phyloP scores from a whole-genome alignment of 1,284 basidiomycete species.

The Xerocomus amazonicus region DNA sequence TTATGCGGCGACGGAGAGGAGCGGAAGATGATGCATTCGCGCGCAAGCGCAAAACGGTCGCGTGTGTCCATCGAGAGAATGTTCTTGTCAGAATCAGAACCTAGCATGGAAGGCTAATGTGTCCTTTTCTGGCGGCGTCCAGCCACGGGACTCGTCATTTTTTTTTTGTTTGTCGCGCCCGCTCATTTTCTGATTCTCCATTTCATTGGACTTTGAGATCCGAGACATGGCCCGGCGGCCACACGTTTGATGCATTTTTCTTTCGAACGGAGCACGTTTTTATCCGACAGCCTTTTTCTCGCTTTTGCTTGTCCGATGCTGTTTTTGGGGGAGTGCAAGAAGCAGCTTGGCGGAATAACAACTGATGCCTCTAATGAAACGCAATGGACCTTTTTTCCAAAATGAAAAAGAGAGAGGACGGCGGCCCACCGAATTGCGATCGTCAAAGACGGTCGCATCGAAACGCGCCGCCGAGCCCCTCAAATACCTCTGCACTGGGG shows the following conservation, averaged over 20 bases:
- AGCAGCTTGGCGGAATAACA: neutral
- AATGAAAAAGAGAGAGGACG: no score
- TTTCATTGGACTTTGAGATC: neutral
- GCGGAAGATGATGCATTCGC: neutral
- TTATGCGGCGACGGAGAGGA: conserved; percentile 13
- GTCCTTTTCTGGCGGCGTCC: conserved; percentile 2
- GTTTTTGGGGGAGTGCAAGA: neutral
- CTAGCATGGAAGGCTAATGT: neutral
- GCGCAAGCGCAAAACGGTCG: neutral
- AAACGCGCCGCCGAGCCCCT: no score
- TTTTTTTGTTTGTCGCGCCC: neutral
- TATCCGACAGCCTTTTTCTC: neutral
- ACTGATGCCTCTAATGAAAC: neutral
- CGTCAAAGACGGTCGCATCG: no score
- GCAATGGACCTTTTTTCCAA: neutral
- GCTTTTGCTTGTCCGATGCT: neutral
- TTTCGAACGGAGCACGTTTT: neutral
- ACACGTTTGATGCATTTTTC: neutral
- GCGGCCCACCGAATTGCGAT: no score
- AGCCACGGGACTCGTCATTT: neutral
- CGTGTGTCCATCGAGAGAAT: neutral
- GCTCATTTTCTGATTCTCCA: neutral
- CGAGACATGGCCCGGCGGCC: neutral
- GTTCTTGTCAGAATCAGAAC: neutral
- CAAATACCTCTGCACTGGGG: no score